A percentile compares a stretch with the other conserved stretches of the same genome.
Evolutionary conservation across 2,329 filamentous ascomycete species (phyloP).

Genomic region (Colletotrichum sojae): DNA sequence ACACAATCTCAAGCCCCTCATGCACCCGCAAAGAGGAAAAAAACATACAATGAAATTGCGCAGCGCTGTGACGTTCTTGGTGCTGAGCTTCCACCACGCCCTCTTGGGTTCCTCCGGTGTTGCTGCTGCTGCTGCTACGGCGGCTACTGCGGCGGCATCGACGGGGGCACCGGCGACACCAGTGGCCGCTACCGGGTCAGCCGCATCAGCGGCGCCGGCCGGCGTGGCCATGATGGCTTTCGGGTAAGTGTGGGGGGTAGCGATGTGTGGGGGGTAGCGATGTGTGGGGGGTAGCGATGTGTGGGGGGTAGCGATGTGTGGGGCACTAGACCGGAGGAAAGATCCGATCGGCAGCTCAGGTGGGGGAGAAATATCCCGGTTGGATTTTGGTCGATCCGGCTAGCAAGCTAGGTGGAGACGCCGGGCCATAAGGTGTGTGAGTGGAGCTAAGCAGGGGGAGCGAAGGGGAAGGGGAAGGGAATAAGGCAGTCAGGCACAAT

Average conservation of each 20-base stretch:
- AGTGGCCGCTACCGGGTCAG: conserved; percentile 25
- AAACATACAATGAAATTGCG: conserved; percentile 39
- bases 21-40: no score
- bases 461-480: background rate
- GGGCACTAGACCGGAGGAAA: background rate
- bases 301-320: background rate
- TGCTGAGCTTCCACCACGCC: conserved; percentile 32
- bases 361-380: background rate
- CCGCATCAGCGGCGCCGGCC: conserved; percentile 34
- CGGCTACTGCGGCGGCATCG: conserved; percentile 9
- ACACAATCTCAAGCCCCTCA: no score
- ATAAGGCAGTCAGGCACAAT: background rate
- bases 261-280: no score
- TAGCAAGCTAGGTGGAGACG: conserved; percentile 30
- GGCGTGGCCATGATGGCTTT: conserved; percentile 35
- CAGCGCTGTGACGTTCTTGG: conserved; percentile 33
- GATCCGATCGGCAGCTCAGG: conserved; percentile 7
- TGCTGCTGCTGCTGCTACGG: no score
- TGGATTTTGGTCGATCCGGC: background rate
- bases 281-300: background rate
- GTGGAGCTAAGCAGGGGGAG: background rate
- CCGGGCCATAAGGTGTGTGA: conserved; percentile 33
- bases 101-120: conserved; percentile 18
- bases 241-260: background rate
- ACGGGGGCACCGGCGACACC: conserved; percentile 2